These are phyloP conservation scores for Phylloporus sp. DNA, from an alignment of 768 basidiomycete species.

Conservation along the genomic window DNA sequence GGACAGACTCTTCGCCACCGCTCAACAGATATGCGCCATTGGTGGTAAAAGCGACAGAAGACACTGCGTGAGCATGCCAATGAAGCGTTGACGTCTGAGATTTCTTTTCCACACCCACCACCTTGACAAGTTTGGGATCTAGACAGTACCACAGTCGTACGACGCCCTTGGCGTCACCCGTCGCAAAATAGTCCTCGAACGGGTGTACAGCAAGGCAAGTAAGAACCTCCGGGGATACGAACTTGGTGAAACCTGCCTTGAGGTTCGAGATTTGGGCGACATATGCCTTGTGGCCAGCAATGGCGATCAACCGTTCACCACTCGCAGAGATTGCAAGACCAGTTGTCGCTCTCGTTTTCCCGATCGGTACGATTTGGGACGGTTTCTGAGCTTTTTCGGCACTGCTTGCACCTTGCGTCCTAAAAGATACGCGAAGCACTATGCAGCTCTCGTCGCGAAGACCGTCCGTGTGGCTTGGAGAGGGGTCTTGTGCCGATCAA, in stretches of 20 bases:
- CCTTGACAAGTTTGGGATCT: constrained; percentile 51
- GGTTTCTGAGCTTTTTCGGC: constrained; percentile 43
- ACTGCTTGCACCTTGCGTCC: constrained; percentile 32
- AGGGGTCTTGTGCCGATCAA: constrained; percentile 8
- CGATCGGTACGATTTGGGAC: constrained; percentile 51
- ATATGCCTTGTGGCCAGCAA: constrained; percentile 75
- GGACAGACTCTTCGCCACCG: constrained; percentile 91
- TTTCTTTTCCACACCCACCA: constrained; percentile 66
- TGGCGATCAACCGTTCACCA: constrained; percentile 74
- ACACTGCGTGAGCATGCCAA: constrained; percentile 96
- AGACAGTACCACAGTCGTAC: constrained; percentile 94
- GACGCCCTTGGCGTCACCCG: constrained; percentile 82
- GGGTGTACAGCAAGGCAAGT: constrained; percentile 90
- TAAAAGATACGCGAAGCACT: constrained; percentile 63
- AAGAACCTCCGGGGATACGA: constrained; percentile 72
- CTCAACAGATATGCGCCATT: constrained; percentile 92
- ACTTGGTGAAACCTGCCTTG: constrained; percentile 73
- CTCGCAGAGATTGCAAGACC: constrained; percentile 72
- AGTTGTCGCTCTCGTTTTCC: constrained; percentile 61
- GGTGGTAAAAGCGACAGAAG: constrained; percentile 78
- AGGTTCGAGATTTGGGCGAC: constrained; percentile 57
- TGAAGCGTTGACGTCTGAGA: constrained; percentile 84
- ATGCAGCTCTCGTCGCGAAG: constrained; percentile 43
- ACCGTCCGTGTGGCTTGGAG: background rate
- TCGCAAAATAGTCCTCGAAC: constrained; percentile 89